Base-by-base conservation (phyloP, 2,329 filamentous ascomycete species). In the Beauveria medogensis region DNA sequence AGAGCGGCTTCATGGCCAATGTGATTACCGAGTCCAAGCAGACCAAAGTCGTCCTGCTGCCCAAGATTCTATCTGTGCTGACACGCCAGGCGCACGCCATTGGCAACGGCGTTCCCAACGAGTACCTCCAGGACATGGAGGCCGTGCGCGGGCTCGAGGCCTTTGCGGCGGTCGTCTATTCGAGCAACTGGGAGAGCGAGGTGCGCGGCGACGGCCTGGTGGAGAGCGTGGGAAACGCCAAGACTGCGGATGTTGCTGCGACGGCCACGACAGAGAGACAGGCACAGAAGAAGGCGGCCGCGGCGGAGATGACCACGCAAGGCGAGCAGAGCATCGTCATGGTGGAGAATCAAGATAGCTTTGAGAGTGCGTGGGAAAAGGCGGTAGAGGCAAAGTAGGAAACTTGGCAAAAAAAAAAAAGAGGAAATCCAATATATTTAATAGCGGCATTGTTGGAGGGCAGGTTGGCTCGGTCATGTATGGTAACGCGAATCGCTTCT, bases 31-130 rank as follows among this genome's bases (percentile, higher is more conserved):
- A 80, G 70, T 73, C 75, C 65, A 77, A 74, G 69, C 74, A 76
- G 55, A 77, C 88, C 44, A 93, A 92, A 75, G 73, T 77, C 18
- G 78, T 85, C n/a, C 73, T 83, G 40, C 82, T 99, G 46, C 94
- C 94, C 52, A 95, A 91, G 73, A 88, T 95, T 58, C 80, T 99
- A 41, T 95, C 93, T 3, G 88, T 96, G 6, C 83, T 97, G 68
- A 94, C 92, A 44, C 85, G 91, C 66, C 92, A 99, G 77, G 93
- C 93, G 5, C 92, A 96, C 73, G 82, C 80, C 59, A 96, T 99
- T 66, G 93, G 92, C 57, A 87, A 88, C 68, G 90, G 90, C 67
- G 82, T 84, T 75, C 85, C 82, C 61, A 91, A 83, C 73, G 87
- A 82, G 76, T 89, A 89, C 70, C 78, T 89, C 37, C 82, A 86